Base-by-base conservation (phyloP, 2,329 filamentous ascomycete genomes). In the Colletotrichum incanum region DNA sequence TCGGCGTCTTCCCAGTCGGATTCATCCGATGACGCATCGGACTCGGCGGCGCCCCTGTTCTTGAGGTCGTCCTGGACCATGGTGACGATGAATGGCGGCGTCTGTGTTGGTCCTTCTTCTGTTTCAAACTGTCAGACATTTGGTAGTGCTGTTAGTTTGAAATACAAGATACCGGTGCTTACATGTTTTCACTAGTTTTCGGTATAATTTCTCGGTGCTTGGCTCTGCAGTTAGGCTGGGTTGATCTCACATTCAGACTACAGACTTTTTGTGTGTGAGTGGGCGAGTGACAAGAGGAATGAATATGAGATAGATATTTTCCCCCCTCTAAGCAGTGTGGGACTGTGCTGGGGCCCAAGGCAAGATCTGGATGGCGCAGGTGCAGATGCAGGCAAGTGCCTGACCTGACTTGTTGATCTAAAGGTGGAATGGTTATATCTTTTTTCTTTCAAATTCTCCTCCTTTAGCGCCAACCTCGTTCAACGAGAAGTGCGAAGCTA, bases 1-100 rank as follows among this genome's bases (percentile, higher is more conserved):
- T 93, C 92, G 34, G 87, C 77, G 69, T 88, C 86, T 60, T 85
- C 82, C 86, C 86, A 88, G 62, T 86, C 87, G 67, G 83, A 84
- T 50, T 87, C 86, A 31, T 86, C 83, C 26, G 81, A 78, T 28
- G 73, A 73, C 23, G 68, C 64, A 39, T 69, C 66, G n/a, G 71
- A 75, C 12, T 61, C 65, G 49, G 63, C 69, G 34, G 47, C 12
- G 16, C 23, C 37, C 23, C 56, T 58, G 50, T 59, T 49, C 26
- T 71, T 64, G 65, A 58, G 50, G 34, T 55, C 34, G 49, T 43
- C 56, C 16, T 67, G 34, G n/a, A 34, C 52, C 70, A 73, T 73
- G 55, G 55, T 16, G 37, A 41, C 9, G 37, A 41, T 39, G 14
- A 58, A 16, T 12, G 6, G 6, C 9, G 7, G 16, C 1, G 47